A percentile compares a stretch with the other conserved stretches of the same genome.
phyloP scores from a whole-genome alignment of 2,329 filamentous ascomycete genomes.

The Chaetomium sp. region DNA sequence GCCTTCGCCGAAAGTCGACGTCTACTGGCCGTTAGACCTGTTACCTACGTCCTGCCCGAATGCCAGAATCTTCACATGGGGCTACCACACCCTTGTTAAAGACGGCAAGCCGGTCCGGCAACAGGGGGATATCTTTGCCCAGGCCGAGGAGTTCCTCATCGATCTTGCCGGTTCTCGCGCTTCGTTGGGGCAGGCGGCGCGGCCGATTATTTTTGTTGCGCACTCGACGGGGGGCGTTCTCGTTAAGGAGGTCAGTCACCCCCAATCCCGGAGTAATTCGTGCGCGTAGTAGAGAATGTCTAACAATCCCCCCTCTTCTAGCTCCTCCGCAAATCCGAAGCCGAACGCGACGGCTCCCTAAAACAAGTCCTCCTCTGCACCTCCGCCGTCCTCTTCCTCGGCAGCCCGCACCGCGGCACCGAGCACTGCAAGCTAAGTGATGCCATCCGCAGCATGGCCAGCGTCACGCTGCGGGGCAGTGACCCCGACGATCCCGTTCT shows the following conservation, averaged over 20 bases:
- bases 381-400: slow-evolving; percentile 26
- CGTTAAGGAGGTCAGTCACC: slow-evolving; percentile 27
- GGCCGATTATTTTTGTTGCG: slow-evolving; percentile 27
- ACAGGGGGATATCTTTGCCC: slow-evolving; percentile 27
- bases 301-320: slow-evolving; percentile 6
- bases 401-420: slow-evolving; percentile 27
- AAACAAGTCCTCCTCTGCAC: slow-evolving; percentile 26
- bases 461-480: slow-evolving; percentile 19
- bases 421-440: slow-evolving; percentile 25
- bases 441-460: slow-evolving; percentile 27
- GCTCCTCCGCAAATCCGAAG: slow-evolving; percentile 27
- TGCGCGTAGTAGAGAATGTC: too few relatives aligned
- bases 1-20: slow-evolving; percentile 6
- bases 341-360: slow-evolving; percentile 19
- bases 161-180: slow-evolving; percentile 23
- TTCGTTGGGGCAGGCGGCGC: slow-evolving; percentile 7
- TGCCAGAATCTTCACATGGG: slow-evolving; percentile 28
- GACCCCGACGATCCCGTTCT: slow-evolving; percentile 23
- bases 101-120: slow-evolving; percentile 24
- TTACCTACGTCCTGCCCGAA: slow-evolving; percentile 28
- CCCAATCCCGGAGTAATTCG: not conserved
- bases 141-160: slow-evolving; percentile 25
- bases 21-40: slow-evolving; percentile 30
- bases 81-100: slow-evolving; percentile 25
- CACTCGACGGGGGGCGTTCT: slow-evolving; percentile 29